Evolutionary conservation across 345 rosid genomes (phyloP).

Genomic region (Arabidopsis suecica): DNA sequence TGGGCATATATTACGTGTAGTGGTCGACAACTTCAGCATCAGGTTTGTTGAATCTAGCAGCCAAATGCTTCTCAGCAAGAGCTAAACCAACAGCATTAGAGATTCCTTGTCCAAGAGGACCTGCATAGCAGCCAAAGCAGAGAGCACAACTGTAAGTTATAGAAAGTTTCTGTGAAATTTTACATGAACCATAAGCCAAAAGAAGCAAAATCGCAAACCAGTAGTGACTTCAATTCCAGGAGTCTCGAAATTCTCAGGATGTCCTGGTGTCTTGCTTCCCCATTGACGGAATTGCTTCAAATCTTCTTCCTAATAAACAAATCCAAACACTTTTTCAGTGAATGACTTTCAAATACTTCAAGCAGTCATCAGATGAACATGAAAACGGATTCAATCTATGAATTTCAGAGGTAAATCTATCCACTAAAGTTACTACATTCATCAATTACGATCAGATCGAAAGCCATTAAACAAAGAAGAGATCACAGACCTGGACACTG

Average conservation of each 20-base stretch:
- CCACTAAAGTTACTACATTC: conserved; percentile 8
- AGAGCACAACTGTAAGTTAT: background rate
- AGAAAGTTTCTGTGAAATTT: background rate
- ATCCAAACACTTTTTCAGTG: conserved; percentile 10
- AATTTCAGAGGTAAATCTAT: background rate
- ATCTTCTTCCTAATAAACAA: conserved; percentile 77
- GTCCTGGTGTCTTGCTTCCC: conserved; percentile 99
- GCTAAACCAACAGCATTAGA: conserved; percentile 98
- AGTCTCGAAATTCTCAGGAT: conserved; percentile 99
- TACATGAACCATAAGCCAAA: conserved; percentile 14
- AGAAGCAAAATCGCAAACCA: conserved; percentile 55
- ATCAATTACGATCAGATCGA: conserved; percentile 24
- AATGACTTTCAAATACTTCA: background rate
- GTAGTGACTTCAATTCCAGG: conserved; percentile 99
- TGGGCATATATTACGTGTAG: conserved; percentile 67
- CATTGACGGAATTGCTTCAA: conserved; percentile 89
- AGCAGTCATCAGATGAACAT: conserved; percentile 13
- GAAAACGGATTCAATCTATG: conserved; percentile 6
- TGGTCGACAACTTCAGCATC: conserved; percentile 82
- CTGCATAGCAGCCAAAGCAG: conserved; percentile 47
- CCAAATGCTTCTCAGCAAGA: conserved; percentile 90
- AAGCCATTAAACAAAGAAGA: conserved; percentile 19
- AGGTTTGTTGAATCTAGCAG: conserved; percentile 89
- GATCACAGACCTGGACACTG: conserved; percentile 65
- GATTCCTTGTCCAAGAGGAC: conserved; percentile 94